These are phyloP conservation scores for Xanthoparmelia taractica DNA, from an alignment of 495 filamentous ascomycete genomes.

Conservation along the genomic window DNA sequence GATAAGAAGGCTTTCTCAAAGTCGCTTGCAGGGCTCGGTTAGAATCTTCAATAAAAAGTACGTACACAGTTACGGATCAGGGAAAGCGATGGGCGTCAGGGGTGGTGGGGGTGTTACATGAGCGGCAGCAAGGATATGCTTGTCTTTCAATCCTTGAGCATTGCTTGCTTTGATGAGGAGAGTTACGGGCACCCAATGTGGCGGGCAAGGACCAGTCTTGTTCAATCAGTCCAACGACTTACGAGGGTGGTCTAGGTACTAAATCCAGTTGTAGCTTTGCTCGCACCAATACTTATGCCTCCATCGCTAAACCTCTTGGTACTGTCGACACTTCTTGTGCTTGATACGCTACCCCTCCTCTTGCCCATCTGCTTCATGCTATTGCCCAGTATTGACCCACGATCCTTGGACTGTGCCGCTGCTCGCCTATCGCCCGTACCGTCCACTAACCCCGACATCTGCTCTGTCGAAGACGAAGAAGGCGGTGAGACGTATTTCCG, in stretches of 20 bases:
- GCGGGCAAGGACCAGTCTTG: no score
- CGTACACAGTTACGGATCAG: no score
- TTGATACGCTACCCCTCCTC: conserved; percentile 23
- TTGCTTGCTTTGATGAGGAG: no score
- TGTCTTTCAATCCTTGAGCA: no score
- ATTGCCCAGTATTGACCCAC: conserved; percentile 9
- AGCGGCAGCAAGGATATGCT: no score
- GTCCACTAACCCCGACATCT: conserved; percentile 15
- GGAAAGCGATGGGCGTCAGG: no score
- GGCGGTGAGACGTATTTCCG: conserved; percentile 9
- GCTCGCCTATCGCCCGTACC: not conserved
- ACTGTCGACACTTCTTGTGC: conserved; percentile 23
- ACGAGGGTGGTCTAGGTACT: conserved; percentile 2
- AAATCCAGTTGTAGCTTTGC: conserved; percentile 25
- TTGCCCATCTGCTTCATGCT: conserved; percentile 16
- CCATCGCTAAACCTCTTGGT: conserved; percentile 18
- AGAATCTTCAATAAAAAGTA: no score
- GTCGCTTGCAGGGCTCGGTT: no score
- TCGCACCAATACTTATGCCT: conserved; percentile 24
- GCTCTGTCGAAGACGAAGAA: conserved; percentile 15
- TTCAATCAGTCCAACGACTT: not conserved
- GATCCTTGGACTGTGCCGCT: not conserved
- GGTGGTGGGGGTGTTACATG: no score
- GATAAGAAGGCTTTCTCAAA: no score
- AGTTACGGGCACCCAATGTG: no score